Evolutionary conservation across 176 grass and related monocot genomes (phyloP).

Genomic region (Bonia amplexicaulis): DNA sequence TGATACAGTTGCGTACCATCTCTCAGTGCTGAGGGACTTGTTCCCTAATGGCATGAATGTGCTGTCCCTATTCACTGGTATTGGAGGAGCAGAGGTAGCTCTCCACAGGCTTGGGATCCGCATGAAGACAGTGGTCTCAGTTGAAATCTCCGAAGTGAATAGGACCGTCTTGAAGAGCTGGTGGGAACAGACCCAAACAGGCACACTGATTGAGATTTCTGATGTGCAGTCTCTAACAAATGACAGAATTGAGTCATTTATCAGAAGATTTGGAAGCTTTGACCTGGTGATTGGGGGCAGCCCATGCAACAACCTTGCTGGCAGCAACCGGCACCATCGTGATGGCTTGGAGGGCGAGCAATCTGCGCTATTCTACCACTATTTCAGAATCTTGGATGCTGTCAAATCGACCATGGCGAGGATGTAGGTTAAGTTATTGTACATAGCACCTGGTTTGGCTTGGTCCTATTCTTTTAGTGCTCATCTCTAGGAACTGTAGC

Average conservation of each 20-base stretch:
- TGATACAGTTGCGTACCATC: constrained; percentile 71
- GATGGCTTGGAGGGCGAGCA: constrained; percentile 80
- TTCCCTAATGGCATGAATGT: constrained; percentile 76
- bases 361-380: constrained; percentile 69
- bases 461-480: background rate
- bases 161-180: constrained; percentile 65
- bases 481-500: background rate
- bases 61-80: constrained; percentile 77
- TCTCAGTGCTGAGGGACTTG: constrained; percentile 59
- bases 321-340: constrained; percentile 66
- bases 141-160: constrained; percentile 69
- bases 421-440: constrained; percentile 2
- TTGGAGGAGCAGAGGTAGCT: constrained; percentile 94
- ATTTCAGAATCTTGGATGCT: constrained; percentile 58
- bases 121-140: constrained; percentile 60
- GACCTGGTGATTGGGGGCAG: constrained; percentile 84
- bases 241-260: constrained; percentile 24
- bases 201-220: constrained; percentile 49
- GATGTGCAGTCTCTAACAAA: constrained; percentile 52
- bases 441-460: too few relatives aligned
- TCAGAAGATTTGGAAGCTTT: constrained; percentile 49
- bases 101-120: constrained; percentile 71
- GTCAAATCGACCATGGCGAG: constrained; percentile 49
- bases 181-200: constrained; percentile 84
- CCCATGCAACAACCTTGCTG: constrained; percentile 83